A percentile compares a stretch with the other conserved stretches of the same genome.
Evolutionary conservation across 257 asterid species (phyloP).

Genomic region (Mitragyna speciosa): DNA sequence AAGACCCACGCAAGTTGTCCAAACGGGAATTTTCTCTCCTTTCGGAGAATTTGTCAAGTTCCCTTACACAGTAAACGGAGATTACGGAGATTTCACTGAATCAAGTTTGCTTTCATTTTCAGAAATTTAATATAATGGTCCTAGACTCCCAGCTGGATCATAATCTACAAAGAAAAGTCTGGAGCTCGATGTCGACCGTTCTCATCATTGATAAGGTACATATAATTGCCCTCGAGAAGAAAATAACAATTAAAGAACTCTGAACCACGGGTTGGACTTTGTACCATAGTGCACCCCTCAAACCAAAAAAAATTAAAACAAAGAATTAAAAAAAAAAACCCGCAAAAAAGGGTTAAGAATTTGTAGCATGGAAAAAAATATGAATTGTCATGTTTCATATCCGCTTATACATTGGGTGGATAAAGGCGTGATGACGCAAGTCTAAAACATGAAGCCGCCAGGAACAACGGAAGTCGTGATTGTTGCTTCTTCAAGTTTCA

Average conservation of each 20-base stretch:
- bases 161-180: background rate
- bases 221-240: background rate
- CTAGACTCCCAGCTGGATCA: constrained; percentile 7
- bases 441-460: background rate
- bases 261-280: background rate
- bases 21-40: constrained; percentile 9
- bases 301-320: too few species aligned
- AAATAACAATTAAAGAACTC: background rate
- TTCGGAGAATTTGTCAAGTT: constrained; percentile 8
- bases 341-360: too few species aligned
- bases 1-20: constrained; percentile 28
- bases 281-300: background rate
- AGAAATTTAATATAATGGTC: background rate
- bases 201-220: constrained; percentile 5
- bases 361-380: too few species aligned
- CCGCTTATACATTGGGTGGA: too few species aligned
- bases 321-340: too few species aligned
- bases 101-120: constrained; percentile 9
- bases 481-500: too few species aligned
- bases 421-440: background rate
- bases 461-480: background rate
- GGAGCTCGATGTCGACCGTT: constrained; percentile 3
- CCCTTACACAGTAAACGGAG: background rate
- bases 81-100: background rate
- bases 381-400: background rate